These are phyloP conservation scores for Rubia peregrina DNA, from an alignment of 305 asterid species.

Conservation along the genomic window DNA sequence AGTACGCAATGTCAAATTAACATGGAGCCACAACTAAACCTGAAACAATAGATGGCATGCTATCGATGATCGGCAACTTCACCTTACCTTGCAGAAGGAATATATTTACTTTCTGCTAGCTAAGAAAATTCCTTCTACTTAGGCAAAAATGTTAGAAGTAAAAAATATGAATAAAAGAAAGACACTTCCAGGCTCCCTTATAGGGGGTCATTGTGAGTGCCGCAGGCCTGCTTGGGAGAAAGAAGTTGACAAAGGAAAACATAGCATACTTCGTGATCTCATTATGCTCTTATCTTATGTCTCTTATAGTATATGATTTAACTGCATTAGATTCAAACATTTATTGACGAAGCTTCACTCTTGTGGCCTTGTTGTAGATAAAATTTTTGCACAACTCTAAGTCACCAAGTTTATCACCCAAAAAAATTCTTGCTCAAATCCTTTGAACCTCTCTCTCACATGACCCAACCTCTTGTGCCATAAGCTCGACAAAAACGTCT, in stretches of 20 bases:
- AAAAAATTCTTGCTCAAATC: too few species aligned
- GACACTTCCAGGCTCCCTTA: neutral
- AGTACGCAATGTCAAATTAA: neutral
- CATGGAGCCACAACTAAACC: conserved; percentile 42
- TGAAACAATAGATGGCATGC: conserved; percentile 78
- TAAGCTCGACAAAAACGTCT: too few species aligned
- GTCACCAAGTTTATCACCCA: too few species aligned
- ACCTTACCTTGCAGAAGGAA: conserved; percentile 56
- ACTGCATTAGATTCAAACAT: neutral
- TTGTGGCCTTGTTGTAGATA: too few species aligned
- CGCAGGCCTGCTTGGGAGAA: neutral
- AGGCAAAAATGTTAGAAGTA: neutral
- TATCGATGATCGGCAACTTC: conserved; percentile 70
- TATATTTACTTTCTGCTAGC: conserved; percentile 67
- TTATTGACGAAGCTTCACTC: neutral
- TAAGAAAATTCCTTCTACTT: conserved; percentile 20
- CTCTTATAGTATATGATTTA: neutral
- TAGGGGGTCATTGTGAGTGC: too few species aligned
- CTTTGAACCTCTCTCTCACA: too few species aligned
- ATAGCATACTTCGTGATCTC: neutral
- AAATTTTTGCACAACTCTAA: too few species aligned
- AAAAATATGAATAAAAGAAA: neutral
- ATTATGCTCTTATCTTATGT: conserved; percentile 17
- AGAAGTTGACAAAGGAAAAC: neutral
- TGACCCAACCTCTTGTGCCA: too few species aligned